Evolutionary conservation across 1,284 basidiomycete genomes (phyloP).

Genomic region (Coniophora puteana): DNA sequence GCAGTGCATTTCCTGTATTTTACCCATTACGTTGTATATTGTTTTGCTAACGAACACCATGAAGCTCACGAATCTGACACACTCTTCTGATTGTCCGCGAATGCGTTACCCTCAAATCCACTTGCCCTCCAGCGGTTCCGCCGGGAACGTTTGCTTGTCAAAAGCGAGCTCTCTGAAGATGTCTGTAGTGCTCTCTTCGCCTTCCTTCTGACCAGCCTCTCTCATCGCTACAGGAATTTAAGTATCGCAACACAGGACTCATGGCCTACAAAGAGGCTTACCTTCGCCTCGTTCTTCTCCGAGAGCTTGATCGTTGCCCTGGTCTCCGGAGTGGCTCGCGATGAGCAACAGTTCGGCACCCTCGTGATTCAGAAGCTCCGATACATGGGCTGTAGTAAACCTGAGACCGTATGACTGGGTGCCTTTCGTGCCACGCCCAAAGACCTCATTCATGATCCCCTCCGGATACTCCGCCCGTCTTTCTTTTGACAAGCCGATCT

Average conservation of each 20-base stretch:
- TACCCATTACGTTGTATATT: slow-evolving; percentile 1
- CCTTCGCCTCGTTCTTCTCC: slow-evolving; percentile 51
- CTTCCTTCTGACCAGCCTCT: slow-evolving; percentile 39
- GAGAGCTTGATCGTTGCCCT: slow-evolving; percentile 44
- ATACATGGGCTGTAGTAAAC: slow-evolving; percentile 52
- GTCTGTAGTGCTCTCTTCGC: slow-evolving; percentile 35
- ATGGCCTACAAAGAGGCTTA: slow-evolving; percentile 18
- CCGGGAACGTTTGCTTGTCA: slow-evolving; percentile 41
- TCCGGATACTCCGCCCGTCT: slow-evolving; percentile 43
- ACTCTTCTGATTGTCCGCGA: background rate
- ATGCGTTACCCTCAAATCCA: slow-evolving; percentile 36
- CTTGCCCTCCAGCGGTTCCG: slow-evolving; percentile 47
- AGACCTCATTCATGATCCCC: slow-evolving; percentile 43
- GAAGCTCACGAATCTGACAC: background rate
- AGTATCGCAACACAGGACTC: background rate
- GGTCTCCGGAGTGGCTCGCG: slow-evolving; percentile 46
- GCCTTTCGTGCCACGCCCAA: slow-evolving; percentile 42
- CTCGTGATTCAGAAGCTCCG: slow-evolving; percentile 51
- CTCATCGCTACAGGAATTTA: slow-evolving; percentile 26
- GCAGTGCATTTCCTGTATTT: background rate
- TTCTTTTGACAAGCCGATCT: slow-evolving; percentile 29
- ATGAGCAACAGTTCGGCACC: slow-evolving; percentile 59
- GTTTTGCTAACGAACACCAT: slow-evolving; percentile 3
- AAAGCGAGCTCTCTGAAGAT: slow-evolving; percentile 51
- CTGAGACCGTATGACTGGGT: slow-evolving; percentile 43